These are phyloP conservation scores for Lolium rigidum DNA, from an alignment of 176 grass and related monocot genomes.

Conservation along the genomic window DNA sequence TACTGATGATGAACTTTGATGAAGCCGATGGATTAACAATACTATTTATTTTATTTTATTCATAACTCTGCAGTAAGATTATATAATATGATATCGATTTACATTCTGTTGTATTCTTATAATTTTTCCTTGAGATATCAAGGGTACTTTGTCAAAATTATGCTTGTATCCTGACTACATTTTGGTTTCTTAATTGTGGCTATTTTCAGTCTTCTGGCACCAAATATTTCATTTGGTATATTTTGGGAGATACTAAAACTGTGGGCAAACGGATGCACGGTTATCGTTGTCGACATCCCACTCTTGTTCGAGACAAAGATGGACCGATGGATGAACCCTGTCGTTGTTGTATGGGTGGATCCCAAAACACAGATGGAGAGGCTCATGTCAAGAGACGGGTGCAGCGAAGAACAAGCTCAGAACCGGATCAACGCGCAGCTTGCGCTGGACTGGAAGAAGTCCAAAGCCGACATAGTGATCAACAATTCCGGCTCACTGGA, in stretches of 20 bases:
- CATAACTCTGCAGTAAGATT: too few species aligned
- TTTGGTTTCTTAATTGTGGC: not conserved
- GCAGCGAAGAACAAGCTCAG: slow-evolving; percentile 71
- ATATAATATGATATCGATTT: not conserved
- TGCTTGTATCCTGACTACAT: not conserved
- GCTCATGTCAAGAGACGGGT: slow-evolving; percentile 77
- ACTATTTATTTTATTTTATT: too few species aligned
- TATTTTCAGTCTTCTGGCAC: slow-evolving; percentile 74
- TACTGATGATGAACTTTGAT: not conserved
- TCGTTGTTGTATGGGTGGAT: slow-evolving; percentile 88
- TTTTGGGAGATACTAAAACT: slow-evolving; percentile 82
- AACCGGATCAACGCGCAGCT: too few species aligned
- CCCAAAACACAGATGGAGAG: slow-evolving; percentile 68
- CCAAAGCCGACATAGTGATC: too few species aligned
- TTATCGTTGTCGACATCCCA: slow-evolving; percentile 85
- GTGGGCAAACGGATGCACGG: slow-evolving; percentile 72
- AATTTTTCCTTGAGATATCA: not conserved
- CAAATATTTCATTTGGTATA: slow-evolving; percentile 78
- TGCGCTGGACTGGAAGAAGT: too few species aligned
- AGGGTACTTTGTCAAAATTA: not conserved
- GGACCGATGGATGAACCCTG: slow-evolving; percentile 69
- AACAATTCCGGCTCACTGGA: slow-evolving; percentile 42
- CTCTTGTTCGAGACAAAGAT: slow-evolving; percentile 90
- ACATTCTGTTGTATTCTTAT: not conserved
- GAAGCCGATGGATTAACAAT: not conserved